Percentiles rank a stretch among this genome's conserved stretches.
Conservation (phyloP, 2,329 filamentous ascomycete genomes). For the Acarospora socialis region DNA sequence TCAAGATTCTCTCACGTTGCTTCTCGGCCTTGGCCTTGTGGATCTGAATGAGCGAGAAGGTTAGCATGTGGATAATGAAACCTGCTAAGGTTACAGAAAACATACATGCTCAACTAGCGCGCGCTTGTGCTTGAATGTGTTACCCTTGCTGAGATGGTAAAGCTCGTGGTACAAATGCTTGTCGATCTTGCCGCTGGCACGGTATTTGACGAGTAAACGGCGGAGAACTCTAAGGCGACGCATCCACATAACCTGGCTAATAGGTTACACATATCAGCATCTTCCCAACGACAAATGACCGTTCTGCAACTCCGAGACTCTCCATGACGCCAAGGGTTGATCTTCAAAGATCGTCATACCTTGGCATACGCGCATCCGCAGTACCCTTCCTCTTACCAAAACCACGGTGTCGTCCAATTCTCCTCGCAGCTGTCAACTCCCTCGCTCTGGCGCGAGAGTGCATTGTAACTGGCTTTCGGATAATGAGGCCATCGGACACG, state of each 20-base stretch:
- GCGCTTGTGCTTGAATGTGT: constrained; percentile 99
- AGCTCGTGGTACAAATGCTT: constrained; percentile 99
- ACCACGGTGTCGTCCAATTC: constrained; percentile 93
- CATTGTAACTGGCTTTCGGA: constrained; percentile 99
- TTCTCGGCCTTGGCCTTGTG: constrained; percentile 99
- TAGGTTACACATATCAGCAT: constrained; percentile 24
- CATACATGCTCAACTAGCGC: constrained; percentile 99
- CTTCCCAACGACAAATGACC: constrained; percentile 7
- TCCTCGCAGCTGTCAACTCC: constrained; percentile 84
- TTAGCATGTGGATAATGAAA: constrained; percentile 13
- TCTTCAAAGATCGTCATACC: constrained; percentile 44
- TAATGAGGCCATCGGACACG: constrained; percentile 98
- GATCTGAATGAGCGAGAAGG: constrained; percentile 50
- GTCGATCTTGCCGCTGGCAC: constrained; percentile 99
- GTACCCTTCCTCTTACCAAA: constrained; percentile 99
- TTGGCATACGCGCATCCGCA: constrained; percentile 97
- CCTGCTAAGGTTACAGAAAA: constrained; percentile 22
- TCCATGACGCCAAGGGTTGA: too few relatives aligned
- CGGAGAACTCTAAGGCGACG: constrained; percentile 98
- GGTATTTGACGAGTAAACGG: constrained; percentile 98
- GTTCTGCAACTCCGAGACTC: constrained; percentile 17
- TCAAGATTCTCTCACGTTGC: constrained; percentile 83
- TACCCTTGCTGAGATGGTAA: constrained; percentile 99
- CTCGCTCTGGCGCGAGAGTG: constrained; percentile 95
- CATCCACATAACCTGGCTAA: constrained; percentile 97